These are phyloP conservation scores for Udeniomyces megalosporus DNA, from an alignment of 768 basidiomycete genomes.

Conservation along the genomic window DNA sequence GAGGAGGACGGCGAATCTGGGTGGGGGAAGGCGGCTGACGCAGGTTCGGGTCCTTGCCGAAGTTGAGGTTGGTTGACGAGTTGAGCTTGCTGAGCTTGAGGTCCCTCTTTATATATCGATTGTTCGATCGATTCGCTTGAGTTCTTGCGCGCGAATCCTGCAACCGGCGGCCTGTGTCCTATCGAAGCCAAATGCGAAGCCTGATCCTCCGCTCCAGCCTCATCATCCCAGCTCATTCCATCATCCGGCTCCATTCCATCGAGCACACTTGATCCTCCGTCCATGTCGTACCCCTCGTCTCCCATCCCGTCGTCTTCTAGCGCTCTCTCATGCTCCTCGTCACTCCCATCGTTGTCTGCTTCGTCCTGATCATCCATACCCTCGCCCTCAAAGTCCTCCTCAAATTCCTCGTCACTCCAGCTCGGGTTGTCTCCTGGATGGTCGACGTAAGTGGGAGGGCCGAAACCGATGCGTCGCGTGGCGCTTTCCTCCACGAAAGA, in stretches of 20 bases:
- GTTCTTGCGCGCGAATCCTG: background rate
- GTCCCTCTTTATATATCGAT: background rate
- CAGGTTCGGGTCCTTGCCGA: no score
- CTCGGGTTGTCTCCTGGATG: conserved; percentile 30
- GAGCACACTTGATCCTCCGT: conserved; percentile 19
- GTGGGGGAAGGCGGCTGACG: background rate
- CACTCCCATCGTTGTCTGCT: background rate
- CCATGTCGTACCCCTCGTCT: background rate
- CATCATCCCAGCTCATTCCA: conserved; percentile 76
- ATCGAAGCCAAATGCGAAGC: background rate
- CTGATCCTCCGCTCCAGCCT: conserved; percentile 34
- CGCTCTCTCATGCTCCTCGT: background rate
- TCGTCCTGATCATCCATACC: conserved; percentile 9
- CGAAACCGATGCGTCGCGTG: conserved; percentile 53
- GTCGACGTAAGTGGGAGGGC: conserved; percentile 37
- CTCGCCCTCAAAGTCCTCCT: conserved; percentile 26
- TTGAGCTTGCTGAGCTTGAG: background rate
- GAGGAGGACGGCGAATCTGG: background rate
- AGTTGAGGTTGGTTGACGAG: background rate
- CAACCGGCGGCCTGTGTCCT: background rate
- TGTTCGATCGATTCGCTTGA: background rate
- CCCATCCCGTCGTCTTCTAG: background rate
- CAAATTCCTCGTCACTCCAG: conserved; percentile 54
- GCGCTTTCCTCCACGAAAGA: conserved; percentile 6
- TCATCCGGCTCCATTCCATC: conserved; percentile 53